Evolutionary conservation across 129 eudicot genomes (phyloP).

Genomic region (Artemisia annua): DNA sequence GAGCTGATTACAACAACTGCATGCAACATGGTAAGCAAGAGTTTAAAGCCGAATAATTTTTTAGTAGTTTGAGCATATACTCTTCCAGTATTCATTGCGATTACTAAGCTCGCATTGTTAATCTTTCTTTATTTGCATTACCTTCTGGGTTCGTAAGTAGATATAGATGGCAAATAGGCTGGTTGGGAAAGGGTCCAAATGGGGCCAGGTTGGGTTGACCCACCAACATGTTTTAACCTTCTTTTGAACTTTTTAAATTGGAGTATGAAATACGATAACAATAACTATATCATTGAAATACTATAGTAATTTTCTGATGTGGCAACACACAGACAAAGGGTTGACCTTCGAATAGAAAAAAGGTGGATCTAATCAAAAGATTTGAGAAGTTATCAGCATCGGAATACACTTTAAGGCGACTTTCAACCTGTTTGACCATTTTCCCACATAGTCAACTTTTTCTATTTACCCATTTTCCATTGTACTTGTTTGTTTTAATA

Average conservation of each 20-base stretch:
- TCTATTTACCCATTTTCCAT: not conserved
- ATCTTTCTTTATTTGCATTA: not conserved
- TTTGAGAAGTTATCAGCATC: not conserved
- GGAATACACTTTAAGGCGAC: too few relatives aligned
- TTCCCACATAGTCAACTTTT: not conserved
- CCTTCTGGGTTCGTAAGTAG: not conserved
- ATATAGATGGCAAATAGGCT: too few relatives aligned
- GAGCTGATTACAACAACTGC: constrained; percentile 64
- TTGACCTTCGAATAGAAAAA: too few relatives aligned
- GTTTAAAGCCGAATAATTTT: not conserved
- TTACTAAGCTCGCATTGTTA: constrained; percentile 4
- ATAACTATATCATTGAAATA: too few relatives aligned
- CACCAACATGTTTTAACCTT: too few relatives aligned
- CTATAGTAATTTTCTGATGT: too few relatives aligned
- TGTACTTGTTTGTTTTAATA: constrained; percentile 9
- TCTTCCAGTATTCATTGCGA: not conserved
- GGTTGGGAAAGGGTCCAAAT: too few relatives aligned
- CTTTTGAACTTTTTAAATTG: too few relatives aligned
- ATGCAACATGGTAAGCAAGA: constrained; percentile 63
- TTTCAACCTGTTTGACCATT: not conserved
- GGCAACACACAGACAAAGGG: too few relatives aligned
- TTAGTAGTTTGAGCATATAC: constrained; percentile 9
- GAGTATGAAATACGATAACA: too few relatives aligned
- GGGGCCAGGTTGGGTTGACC: not conserved
- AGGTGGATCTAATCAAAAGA: too few relatives aligned